Conservation (phyloP, 2,329 filamentous ascomycete species). For the Neonectria faginata region DNA sequence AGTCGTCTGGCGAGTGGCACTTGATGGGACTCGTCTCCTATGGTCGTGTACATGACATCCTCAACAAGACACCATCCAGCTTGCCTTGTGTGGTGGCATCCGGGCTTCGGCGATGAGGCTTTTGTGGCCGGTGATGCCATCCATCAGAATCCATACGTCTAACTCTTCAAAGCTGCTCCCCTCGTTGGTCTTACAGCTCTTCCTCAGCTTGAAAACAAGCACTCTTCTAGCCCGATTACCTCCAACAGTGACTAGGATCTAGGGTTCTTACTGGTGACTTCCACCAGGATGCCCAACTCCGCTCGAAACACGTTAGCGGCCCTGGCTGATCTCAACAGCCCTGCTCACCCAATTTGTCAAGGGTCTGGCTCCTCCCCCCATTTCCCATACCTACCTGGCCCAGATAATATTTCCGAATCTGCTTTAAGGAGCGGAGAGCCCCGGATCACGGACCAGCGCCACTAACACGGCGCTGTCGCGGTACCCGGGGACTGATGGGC, state of each 20-base stretch:
- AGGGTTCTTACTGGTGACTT: conserved; percentile 45
- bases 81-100: neutral
- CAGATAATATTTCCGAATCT: conserved; percentile 64
- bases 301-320: conserved; percentile 57
- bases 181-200: conserved; percentile 37
- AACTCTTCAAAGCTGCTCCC: conserved; percentile 25
- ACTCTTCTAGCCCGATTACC: conserved; percentile 37
- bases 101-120: neutral
- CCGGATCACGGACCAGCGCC: conserved; percentile 54
- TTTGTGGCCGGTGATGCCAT: too few species aligned
- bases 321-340: conserved; percentile 55
- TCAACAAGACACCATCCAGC: neutral
- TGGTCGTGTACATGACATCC: conserved; percentile 8
- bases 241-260: conserved; percentile 39
- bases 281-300: conserved; percentile 50
- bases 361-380: conserved; percentile 53
- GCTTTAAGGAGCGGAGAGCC: conserved; percentile 60
- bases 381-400: conserved; percentile 55
- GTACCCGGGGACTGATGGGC: conserved; percentile 48
- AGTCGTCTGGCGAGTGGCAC: conserved; percentile 24
- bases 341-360: conserved; percentile 52
- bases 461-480: conserved; percentile 50
- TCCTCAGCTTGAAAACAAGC: conserved; percentile 38
- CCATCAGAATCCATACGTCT: neutral
- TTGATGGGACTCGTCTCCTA: conserved; percentile 11